A percentile compares a stretch with the other conserved stretches of the same genome.
These are phyloP conservation scores for Hippophae gyantsensis DNA, from an alignment of 306 rosid genomes.

Conservation along the genomic window DNA sequence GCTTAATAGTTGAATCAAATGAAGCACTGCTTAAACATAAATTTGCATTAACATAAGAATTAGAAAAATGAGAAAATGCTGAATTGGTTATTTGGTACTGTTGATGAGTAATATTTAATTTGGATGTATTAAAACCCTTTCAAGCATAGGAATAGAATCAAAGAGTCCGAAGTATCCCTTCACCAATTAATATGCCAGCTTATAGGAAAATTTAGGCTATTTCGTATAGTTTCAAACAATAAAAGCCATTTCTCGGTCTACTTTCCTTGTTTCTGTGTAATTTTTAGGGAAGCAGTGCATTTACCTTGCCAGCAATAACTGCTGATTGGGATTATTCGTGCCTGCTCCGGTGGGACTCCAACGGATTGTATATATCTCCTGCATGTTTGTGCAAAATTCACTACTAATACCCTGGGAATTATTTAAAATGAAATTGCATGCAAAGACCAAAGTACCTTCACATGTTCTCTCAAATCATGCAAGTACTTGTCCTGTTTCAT, in stretches of 20 bases:
- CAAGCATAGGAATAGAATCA: no score
- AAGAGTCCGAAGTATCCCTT: no score
- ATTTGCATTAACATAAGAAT: not conserved
- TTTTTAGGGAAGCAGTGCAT: conserved; percentile 1
- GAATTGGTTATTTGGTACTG: not conserved
- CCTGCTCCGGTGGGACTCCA: conserved; percentile 66
- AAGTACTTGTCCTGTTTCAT: conserved; percentile 41
- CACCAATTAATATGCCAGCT: no score
- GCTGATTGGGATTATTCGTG: conserved; percentile 41
- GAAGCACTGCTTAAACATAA: conserved; percentile 44
- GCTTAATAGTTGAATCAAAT: conserved; percentile 50
- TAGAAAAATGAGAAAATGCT: not conserved
- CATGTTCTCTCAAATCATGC: conserved; percentile 51
- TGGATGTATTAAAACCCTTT: not conserved
- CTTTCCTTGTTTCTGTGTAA: not conserved
- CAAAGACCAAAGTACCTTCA: conserved; percentile 28
- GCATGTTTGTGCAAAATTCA: conserved; percentile 5
- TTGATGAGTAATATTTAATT: not conserved
- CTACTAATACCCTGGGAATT: conserved; percentile 1
- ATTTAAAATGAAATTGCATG: conserved; percentile 1
- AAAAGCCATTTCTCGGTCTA: not conserved
- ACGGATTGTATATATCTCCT: conserved; percentile 65
- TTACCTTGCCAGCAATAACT: conserved; percentile 53
- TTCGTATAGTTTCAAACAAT: not conserved
- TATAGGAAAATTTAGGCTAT: no score